Base-by-base conservation (phyloP, 2,329 filamentous ascomycete species). In the Alternaria gaisen region DNA sequence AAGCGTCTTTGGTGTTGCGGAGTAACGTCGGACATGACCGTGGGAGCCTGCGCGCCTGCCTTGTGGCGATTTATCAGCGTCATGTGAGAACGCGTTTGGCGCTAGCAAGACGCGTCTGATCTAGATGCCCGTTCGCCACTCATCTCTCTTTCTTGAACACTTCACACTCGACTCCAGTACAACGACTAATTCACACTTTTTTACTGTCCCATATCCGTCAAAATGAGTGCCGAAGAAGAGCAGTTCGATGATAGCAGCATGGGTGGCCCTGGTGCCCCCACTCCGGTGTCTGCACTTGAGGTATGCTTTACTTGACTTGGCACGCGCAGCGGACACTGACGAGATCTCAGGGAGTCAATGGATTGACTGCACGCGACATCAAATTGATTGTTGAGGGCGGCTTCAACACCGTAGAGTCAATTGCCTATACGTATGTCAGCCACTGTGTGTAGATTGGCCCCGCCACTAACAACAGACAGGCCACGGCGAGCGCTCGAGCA, bases 361-460 rank as follows among this genome's bases (percentile, higher is more conserved):
- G 94, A 14, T 82, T 98, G 68, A 97, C 94, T n/a, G 94, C 94
- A 70, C 89, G 96, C 73, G 95, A 99, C 77, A 96, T 98, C 70
- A 95, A 97, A 77, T 84, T 97, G 40, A 88, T 99, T 22, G 84
- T 96, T 18, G 94, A 98, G 73, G 94, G 92, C 40, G 95, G 95
- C 5, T 98, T 89, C 79, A 93, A 98, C 77, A 99, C 95, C 0
- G 93, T 99, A 38, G 95, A 99, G 80, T 90, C 94, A 2, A 91
- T 99, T 62, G 95, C 95, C 51, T 99, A 99, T 77, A 98, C 95
- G 77, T 91, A 87, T 54, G 85, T 74, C 41, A 20, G 8, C 1
- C 34, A 5, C 16, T 8, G 9, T 3, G n/a, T 14, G 12, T 43
- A 5, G 22, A 60, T 18, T 11, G 16, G 53, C 10, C 22, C 28